Percentiles rank a stretch among this genome's conserved stretches.
phyloP scores from a whole-genome alignment of 75 land plant species.

The Sequoia sempervirens region DNA sequence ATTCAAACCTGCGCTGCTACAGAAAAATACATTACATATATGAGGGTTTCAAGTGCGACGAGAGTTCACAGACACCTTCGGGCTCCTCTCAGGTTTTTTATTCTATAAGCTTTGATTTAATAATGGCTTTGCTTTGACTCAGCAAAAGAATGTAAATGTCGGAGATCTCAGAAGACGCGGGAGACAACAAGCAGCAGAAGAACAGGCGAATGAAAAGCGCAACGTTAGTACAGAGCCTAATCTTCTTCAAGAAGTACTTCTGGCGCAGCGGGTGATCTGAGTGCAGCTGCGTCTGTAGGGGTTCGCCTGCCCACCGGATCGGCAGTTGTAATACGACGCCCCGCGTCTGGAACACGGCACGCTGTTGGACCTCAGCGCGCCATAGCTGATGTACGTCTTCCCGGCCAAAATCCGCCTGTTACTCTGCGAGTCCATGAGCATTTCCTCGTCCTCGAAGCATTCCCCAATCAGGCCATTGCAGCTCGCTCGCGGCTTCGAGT shows the following conservation, averaged over 20 bases:
- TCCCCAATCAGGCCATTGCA: background rate
- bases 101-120: background rate
- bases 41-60: background rate
- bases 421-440: conserved; percentile 32
- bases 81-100: background rate
- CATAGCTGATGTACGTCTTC: conserved; percentile 44
- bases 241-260: background rate
- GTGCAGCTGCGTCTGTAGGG: conserved; percentile 34
- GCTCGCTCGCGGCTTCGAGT: background rate
- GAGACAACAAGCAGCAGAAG: no score
- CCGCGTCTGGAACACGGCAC: conserved; percentile 36
- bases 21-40: background rate
- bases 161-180: background rate
- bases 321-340: conserved; percentile 38
- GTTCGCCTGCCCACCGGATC: conserved; percentile 20
- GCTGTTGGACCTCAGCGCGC: conserved; percentile 24
- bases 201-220: background rate
- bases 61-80: background rate
- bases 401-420: conserved; percentile 26
- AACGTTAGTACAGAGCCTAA: background rate
- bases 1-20: background rate
- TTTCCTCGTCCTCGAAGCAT: conserved; percentile 33
- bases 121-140: background rate
- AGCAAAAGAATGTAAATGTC: background rate
- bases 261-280: conserved; percentile 27